Evolutionary conservation across 768 basidiomycete genomes (phyloP).

Genomic region (Amanita pseudoporphyria): DNA sequence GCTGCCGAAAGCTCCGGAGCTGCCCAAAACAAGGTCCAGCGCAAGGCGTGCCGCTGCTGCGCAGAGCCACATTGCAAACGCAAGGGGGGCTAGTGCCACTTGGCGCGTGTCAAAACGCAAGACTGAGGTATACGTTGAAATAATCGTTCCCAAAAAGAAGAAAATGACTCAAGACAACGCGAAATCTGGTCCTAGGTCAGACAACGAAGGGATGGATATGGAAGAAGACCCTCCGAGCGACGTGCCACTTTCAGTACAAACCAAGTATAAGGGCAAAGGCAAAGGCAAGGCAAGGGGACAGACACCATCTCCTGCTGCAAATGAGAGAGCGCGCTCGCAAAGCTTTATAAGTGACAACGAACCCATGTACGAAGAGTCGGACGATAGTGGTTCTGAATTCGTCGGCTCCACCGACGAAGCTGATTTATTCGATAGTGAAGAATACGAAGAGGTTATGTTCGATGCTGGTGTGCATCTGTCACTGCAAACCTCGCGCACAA

Average conservation of each 20-base stretch:
- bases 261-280: constrained; percentile 31
- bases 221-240: not conserved
- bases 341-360: constrained; percentile 17
- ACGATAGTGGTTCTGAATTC: constrained; percentile 56
- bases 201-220: not conserved
- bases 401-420: constrained; percentile 30
- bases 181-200: not conserved
- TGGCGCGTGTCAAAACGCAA: constrained; percentile 25
- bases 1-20: constrained; percentile 13
- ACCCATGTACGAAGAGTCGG: constrained; percentile 33
- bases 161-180: constrained; percentile 18
- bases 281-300: constrained; percentile 20
- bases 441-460: constrained; percentile 46
- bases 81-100: constrained; percentile 13
- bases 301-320: constrained; percentile 16
- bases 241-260: constrained; percentile 9
- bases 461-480: constrained; percentile 49
- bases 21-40: constrained; percentile 8
- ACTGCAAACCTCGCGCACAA: constrained; percentile 23
- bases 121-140: constrained; percentile 25
- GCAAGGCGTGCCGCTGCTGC: constrained; percentile 19
- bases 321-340: constrained; percentile 19
- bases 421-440: constrained; percentile 20
- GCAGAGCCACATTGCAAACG: constrained; percentile 15
- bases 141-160: constrained; percentile 14